These are phyloP conservation scores for Bipolaris zeicola DNA, from an alignment of 2,329 filamentous ascomycete genomes.

Conservation along the genomic window DNA sequence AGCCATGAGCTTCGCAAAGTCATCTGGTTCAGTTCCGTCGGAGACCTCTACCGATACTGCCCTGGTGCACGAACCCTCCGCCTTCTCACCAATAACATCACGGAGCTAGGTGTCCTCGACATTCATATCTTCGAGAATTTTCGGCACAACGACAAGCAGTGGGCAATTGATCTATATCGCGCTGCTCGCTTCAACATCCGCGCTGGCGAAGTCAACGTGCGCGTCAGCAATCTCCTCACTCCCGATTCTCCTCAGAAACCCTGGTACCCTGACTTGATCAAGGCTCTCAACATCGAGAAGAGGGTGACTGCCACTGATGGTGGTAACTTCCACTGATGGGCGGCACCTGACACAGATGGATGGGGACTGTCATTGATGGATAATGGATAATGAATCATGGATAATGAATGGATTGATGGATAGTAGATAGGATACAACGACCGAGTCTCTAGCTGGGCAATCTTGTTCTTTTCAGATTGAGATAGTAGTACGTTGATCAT, in stretches of 20 bases:
- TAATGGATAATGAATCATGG: not conserved
- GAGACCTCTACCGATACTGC: constrained; percentile 15
- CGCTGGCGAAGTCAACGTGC: constrained; percentile 15
- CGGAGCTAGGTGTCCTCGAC: constrained; percentile 9
- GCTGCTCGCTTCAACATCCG: constrained; percentile 10
- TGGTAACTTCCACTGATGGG: not conserved
- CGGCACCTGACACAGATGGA: no score
- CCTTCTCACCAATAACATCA: constrained; percentile 9
- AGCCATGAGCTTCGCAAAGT: not conserved
- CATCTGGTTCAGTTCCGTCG: constrained; percentile 1
- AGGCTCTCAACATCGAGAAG: not conserved
- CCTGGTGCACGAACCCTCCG: constrained; percentile 16
- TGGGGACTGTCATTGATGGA: not conserved
- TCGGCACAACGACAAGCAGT: not conserved
- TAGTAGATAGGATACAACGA: not conserved
- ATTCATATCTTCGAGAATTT: constrained; percentile 15
- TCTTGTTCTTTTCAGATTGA: not conserved
- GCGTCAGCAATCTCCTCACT: not conserved
- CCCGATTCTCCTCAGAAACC: not conserved
- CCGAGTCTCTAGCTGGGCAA: not conserved
- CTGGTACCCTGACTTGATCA: not conserved
- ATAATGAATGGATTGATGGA: not conserved
- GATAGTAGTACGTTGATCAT: not conserved
- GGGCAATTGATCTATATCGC: constrained; percentile 5
- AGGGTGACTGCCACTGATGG: not conserved